Conservation (phyloP, 2,329 filamentous ascomycete species). For the Trichoderma brevicompactum region DNA sequence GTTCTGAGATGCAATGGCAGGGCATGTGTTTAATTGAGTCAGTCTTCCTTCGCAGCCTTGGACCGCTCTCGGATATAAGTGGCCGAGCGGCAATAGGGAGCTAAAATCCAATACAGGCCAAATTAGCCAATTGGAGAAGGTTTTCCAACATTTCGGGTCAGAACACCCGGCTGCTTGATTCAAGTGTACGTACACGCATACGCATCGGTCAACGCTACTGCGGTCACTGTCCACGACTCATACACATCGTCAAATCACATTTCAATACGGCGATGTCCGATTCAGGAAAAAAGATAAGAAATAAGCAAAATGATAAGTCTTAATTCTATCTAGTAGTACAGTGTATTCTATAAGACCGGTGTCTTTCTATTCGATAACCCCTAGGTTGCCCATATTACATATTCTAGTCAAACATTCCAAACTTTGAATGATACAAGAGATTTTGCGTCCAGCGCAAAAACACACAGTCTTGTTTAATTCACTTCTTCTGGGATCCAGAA, state of each 20-base stretch:
- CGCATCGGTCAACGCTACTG: conserved; percentile 4
- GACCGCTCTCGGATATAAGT: conserved; percentile 21
- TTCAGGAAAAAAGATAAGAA: neutral
- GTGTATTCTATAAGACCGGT: conserved; percentile 14
- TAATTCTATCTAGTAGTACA: conserved; percentile 14
- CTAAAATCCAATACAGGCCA: conserved; percentile 1
- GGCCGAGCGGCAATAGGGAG: conserved; percentile 17
- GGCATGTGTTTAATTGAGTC: neutral
- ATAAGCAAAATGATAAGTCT: neutral
- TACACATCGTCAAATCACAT: neutral
- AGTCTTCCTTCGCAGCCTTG: conserved; percentile 7
- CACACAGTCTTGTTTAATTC: neutral
- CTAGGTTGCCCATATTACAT: conserved; percentile 11
- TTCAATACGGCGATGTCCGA: neutral
- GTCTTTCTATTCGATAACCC: neutral
- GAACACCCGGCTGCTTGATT: neutral
- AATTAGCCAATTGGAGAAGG: neutral
- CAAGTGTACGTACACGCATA: neutral
- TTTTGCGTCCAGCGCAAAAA: neutral
- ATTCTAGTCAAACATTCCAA: conserved; percentile 2
- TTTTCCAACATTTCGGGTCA: neutral
- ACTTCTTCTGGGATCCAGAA: conserved; percentile 22
- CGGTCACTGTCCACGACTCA: neutral
- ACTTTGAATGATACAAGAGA: neutral
- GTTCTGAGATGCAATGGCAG: too few species aligned